Base-by-base conservation (phyloP, 306 rosid genomes). In the Casuarina glauca region DNA sequence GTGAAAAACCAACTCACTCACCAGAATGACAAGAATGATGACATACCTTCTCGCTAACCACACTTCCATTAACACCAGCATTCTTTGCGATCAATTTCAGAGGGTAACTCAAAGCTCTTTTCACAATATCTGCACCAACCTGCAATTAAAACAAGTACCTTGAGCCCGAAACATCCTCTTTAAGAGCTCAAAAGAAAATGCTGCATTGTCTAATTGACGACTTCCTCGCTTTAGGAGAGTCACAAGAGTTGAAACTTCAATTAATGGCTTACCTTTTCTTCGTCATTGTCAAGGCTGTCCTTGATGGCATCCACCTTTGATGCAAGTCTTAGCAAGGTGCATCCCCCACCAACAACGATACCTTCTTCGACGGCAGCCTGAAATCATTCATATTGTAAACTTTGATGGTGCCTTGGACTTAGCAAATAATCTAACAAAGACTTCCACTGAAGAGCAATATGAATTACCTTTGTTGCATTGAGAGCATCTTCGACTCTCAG, bases 331-430 rank as follows among this genome's bases (percentile, higher is more conserved):
- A 96, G 84, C 70, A 96, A 79, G 52, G 98, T 93, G 86, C 99
- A 96, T 54, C 99, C 99, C 79, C 99, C 99, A 50, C 99, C 99
- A 69, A 96, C 99, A 38, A 96, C 99, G 84, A 96, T 96, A 76
- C 99, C 99, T 79, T 96, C 99, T 84, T 96, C 99, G 46, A 96
- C 99, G 70, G 99, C 99, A 1, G 99, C 99, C 99, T 96, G 84
- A 39, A 73, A 51, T 72, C 79, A 66, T 61, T 10, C 70, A 51
- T 68, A 20, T 1, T 38, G 26, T n/a, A 5, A 49, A 58, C 46
- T 19, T 68, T 3, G 3, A 20, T n/a, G 49, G 80, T 43, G 64
- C 82, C 6, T 68, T 20, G 55, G 39, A 2, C 46, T 68, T 48
- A 71, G 50, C 66, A 73, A 36, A 55, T 8, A 36, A 71, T 41